Conservation (phyloP, 345 rosid genomes). For the Salix brachista region DNA sequence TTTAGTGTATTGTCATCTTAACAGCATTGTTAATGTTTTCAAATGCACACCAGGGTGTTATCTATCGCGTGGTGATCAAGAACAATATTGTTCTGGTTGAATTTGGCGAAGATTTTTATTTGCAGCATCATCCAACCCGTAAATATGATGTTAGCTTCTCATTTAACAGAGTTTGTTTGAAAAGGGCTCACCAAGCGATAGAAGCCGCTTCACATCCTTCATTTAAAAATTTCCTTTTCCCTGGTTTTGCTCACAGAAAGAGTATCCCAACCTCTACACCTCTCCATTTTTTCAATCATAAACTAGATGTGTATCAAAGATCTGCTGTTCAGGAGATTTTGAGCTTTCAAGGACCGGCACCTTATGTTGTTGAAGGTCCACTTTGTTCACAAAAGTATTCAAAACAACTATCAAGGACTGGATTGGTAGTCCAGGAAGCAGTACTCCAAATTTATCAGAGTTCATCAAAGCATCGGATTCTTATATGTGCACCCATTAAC, state of each 20-base stretch:
- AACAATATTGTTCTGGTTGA: slow-evolving; percentile 26
- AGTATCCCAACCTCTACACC: not conserved
- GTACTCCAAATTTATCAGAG: slow-evolving; percentile 19
- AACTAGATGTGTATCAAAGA: slow-evolving; percentile 10
- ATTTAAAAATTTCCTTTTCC: slow-evolving; percentile 29
- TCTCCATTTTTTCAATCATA: not conserved
- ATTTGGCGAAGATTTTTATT: slow-evolving; percentile 31
- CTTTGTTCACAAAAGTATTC: not conserved
- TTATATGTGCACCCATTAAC: slow-evolving; percentile 34
- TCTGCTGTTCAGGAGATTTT: slow-evolving; percentile 22
- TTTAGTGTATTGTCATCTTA: not conserved
- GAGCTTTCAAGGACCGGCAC: slow-evolving; percentile 19
- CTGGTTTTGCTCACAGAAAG: slow-evolving; percentile 3
- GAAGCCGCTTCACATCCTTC: slow-evolving; percentile 25
- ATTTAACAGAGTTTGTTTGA: slow-evolving; percentile 38
- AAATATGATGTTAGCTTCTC: slow-evolving; percentile 42
- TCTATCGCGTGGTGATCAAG: slow-evolving; percentile 23
- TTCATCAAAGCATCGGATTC: slow-evolving; percentile 14
- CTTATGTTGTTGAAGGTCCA: slow-evolving; percentile 32
- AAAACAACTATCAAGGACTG: slow-evolving; percentile 21
- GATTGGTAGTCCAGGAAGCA: slow-evolving; percentile 22
- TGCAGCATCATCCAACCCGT: slow-evolving; percentile 19
- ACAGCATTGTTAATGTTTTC: not conserved
- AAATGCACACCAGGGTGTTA: slow-evolving; percentile 30
- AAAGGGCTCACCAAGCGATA: slow-evolving; percentile 42